These are phyloP conservation scores for Cyphellophora europaea DNA, from an alignment of 2,329 filamentous ascomycete genomes.

Conservation along the genomic window DNA sequence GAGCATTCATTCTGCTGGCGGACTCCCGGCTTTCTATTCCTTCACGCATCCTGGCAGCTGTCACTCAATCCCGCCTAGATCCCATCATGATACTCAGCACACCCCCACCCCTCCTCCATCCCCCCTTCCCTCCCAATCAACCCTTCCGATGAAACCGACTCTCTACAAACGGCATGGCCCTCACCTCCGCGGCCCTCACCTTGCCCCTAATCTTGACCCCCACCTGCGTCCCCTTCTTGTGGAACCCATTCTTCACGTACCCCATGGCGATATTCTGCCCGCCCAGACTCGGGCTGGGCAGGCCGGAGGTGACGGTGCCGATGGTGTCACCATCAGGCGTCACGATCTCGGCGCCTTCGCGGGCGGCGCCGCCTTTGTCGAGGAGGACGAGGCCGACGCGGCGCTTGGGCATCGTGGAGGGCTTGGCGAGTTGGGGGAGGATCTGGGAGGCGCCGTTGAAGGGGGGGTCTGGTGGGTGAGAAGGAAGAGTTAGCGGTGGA, in stretches of 20 bases:
- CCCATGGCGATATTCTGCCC: conserved; percentile 91
- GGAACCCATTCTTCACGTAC: conserved; percentile 70
- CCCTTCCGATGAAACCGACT: conserved; percentile 59
- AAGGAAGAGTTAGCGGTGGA: too few species aligned
- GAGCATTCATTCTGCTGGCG: too few species aligned
- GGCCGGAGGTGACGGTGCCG: conserved; percentile 78
- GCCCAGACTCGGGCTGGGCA: conserved; percentile 74
- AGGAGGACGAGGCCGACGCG: conserved; percentile 72
- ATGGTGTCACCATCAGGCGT: conserved; percentile 50
- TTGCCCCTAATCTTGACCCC: conserved; percentile 69
- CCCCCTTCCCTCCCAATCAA: too few species aligned
- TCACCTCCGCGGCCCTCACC: conserved; percentile 62
- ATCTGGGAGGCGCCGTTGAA: conserved; percentile 81
- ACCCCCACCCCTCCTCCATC: too few species aligned
- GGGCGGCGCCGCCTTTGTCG: conserved; percentile 70
- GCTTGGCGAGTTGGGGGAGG: conserved; percentile 56
- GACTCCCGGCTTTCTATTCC: background rate
- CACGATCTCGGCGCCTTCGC: conserved; percentile 78
- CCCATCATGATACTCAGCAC: too few species aligned
- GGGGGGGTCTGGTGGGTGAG: conserved; percentile 40
- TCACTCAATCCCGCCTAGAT: too few species aligned
- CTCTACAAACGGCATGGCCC: conserved; percentile 82
- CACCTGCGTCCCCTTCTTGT: conserved; percentile 77
- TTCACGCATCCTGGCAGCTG: too few species aligned
- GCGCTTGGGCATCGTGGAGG: conserved; percentile 58